These are phyloP conservation scores for Chenopodium quinoa DNA, from an alignment of 148 eudicot species.

Conservation along the genomic window DNA sequence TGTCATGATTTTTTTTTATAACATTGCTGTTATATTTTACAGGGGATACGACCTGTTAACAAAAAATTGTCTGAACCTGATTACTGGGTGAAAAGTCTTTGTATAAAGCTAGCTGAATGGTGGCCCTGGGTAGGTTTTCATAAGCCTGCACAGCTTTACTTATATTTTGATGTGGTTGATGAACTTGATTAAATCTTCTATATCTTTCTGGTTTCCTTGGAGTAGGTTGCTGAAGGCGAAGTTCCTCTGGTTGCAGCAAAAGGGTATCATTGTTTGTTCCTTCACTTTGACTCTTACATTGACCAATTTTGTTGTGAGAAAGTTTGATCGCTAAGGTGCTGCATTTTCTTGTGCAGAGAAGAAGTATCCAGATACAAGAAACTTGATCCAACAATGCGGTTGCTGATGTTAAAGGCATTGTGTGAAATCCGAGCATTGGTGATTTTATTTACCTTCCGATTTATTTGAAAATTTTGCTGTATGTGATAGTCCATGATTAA, in stretches of 20 bases:
- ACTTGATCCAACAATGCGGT: conserved; percentile 71
- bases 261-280: conserved; percentile 50
- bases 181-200: conserved; percentile 1
- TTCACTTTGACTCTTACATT: conserved; percentile 5
- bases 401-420: conserved; percentile 74
- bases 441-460: conserved; percentile 2
- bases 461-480: background rate
- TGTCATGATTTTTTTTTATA: background rate
- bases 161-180: background rate
- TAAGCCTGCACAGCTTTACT: background rate
- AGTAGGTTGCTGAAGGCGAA: conserved; percentile 88
- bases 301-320: conserved; percentile 4
- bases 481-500: background rate
- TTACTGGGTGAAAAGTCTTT: conserved; percentile 73
- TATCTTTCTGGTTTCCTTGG: conserved; percentile 19
- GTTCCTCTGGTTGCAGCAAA: conserved; percentile 61
- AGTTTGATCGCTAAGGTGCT: background rate
- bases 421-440: conserved; percentile 88
- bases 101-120: conserved; percentile 73
- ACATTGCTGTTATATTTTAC: conserved; percentile 24
- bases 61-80: conserved; percentile 50
- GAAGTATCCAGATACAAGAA: conserved; percentile 71
- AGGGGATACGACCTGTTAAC: conserved; percentile 69
- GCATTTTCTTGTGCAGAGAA: conserved; percentile 47
- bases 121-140: conserved; percentile 81